Evolutionary conservation across 2,329 filamentous ascomycete species (phyloP).

Genomic region (Ilyonectria robusta): DNA sequence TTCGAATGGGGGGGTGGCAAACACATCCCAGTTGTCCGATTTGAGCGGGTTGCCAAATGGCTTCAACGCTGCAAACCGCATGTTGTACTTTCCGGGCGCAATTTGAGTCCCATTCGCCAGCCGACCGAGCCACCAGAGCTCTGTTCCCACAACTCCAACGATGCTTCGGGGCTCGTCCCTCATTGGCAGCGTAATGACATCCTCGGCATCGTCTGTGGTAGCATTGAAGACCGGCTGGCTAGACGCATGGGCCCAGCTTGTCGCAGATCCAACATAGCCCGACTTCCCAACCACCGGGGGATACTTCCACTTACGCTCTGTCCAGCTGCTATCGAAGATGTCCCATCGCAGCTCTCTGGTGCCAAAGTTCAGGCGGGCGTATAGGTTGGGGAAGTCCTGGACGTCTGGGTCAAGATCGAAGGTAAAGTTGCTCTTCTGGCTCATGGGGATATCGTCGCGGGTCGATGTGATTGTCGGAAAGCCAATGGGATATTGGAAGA

Average conservation of each 20-base stretch:
- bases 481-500: constrained; percentile 2
- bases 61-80: constrained; percentile 28
- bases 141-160: constrained; percentile 14
- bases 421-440: constrained; percentile 15
- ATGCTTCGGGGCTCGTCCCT: constrained; percentile 10
- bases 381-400: constrained; percentile 40
- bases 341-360: constrained; percentile 41
- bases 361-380: constrained; percentile 41
- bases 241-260: constrained; percentile 8
- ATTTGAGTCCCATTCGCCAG: constrained; percentile 29
- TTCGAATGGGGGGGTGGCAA: background rate
- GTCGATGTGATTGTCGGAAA: constrained; percentile 5
- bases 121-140: constrained; percentile 35
- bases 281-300: constrained; percentile 17
- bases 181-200: constrained; percentile 14
- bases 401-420: constrained; percentile 32
- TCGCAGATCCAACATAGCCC: constrained; percentile 24
- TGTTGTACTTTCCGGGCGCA: constrained; percentile 28
- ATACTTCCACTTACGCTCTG: constrained; percentile 28
- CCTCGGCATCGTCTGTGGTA: background rate
- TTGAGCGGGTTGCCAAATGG: constrained; percentile 26
- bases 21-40: constrained; percentile 14
- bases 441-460: background rate
- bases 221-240: background rate
- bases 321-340: constrained; percentile 25